A percentile compares a stretch with the other conserved stretches of the same genome.
Evolutionary conservation across 1,284 basidiomycete species (phyloP).

Genomic region (Cutaneotrichosporon spelunceum): DNA sequence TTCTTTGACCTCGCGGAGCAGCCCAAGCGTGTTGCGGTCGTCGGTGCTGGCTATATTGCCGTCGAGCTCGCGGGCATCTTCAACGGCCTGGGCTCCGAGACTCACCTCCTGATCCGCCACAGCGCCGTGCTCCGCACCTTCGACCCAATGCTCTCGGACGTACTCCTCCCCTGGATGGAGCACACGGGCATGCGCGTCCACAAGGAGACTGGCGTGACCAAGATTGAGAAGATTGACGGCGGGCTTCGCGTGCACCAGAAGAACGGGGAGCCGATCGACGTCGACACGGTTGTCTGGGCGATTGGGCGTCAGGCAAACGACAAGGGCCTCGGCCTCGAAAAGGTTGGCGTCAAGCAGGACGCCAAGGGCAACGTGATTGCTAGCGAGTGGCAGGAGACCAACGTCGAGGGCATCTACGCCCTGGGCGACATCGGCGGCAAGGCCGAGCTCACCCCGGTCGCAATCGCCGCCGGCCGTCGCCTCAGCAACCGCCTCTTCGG

Average conservation of each 20-base stretch:
- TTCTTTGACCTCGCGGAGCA: conserved; percentile 91
- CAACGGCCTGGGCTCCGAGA: conserved; percentile 81
- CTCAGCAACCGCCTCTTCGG: conserved; percentile 89
- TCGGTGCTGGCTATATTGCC: conserved; percentile 96
- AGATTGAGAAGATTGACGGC: conserved; percentile 68
- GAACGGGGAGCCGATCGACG: conserved; percentile 68
- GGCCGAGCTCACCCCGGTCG: conserved; percentile 92
- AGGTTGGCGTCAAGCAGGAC: conserved; percentile 72
- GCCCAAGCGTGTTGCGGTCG: conserved; percentile 87
- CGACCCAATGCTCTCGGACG: conserved; percentile 81
- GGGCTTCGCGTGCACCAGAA: conserved; percentile 67
- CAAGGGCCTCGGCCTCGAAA: conserved; percentile 71
- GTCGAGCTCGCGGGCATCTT: conserved; percentile 90
- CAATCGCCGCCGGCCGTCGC: conserved; percentile 89
- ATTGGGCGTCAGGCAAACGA: conserved; percentile 86
- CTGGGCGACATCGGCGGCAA: conserved; percentile 93
- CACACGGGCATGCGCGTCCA: conserved; percentile 79
- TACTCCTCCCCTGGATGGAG: conserved; percentile 85
- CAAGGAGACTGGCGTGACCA: conserved; percentile 69
- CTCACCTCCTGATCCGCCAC: conserved; percentile 84
- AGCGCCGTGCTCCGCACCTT: conserved; percentile 90
- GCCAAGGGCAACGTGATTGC: conserved; percentile 77
- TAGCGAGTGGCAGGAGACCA: conserved; percentile 87
- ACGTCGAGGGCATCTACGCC: conserved; percentile 68
- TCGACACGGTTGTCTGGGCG: conserved; percentile 88